Evolutionary conservation across 2,329 filamentous ascomycete species (phyloP), one percentile per base, ranked within the genome.

Genomic region (Exophiala alcalophila): DNA sequence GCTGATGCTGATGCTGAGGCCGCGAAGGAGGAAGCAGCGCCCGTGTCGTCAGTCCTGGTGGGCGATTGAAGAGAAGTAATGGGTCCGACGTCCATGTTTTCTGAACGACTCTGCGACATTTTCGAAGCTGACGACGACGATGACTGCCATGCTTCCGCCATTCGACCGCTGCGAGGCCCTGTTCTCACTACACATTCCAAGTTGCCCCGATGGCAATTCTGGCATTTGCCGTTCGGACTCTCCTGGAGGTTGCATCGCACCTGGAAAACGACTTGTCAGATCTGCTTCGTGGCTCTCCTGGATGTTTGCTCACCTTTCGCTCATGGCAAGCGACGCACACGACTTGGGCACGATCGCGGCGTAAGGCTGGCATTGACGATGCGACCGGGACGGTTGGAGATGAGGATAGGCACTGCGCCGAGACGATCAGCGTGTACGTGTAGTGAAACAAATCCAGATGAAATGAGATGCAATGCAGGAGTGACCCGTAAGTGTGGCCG

Each of bases 151-250:
- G 18, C 31, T 11, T 16, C 31, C 11, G 31, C 31, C 10, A 35
- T 3, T 11, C 31, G 31, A 35, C 31, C 15, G 15, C 36, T 30
- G 11, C 24, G 24, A 19, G 24, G 36, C 14, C 16, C 24, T 10
- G 25, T 27, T n/a, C 36, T 30, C 12, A 40, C 36, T 23, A 40
- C 36, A 19, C 36, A 40, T 31, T 40, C 25, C 9, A 30, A 15
- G 15, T 40, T 40, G 8, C 31, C 31, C 8, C 36, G 24, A n/a
- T 30, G 10, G 18, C 36, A 40, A 19, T 40, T 30, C 21, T 40
- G 24, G 16, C 36, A 40, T 20, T 30, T 30, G 8, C 25, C 36
- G 18, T 18, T 18, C 12, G 10, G 25, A 19, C 14, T 40, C 10
- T 31, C 27, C 26, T 40, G 36, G 18, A 30, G 36, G 14, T 40